Conservation (phyloP, 2,329 filamentous ascomycete species). For the Pseudogymnoascus sp. region DNA sequence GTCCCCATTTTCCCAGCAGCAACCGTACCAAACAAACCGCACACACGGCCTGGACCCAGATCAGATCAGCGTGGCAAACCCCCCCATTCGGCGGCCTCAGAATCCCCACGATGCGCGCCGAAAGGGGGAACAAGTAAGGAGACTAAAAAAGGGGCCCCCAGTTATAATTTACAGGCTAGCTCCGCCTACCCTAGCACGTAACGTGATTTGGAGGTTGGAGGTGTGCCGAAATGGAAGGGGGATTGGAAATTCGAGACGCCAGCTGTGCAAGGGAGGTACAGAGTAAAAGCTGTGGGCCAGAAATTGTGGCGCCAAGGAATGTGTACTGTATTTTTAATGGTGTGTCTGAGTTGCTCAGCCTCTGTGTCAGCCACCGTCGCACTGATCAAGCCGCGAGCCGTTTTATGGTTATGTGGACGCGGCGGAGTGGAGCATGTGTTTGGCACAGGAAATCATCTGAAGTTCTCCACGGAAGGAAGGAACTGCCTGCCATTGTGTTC, state of each 20-base stretch:
- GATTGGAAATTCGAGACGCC: neutral
- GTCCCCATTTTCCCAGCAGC: neutral
- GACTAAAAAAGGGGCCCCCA: neutral
- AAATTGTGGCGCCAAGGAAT: neutral
- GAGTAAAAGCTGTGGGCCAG: neutral
- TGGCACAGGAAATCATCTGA: neutral
- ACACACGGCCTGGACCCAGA: neutral
- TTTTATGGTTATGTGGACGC: neutral
- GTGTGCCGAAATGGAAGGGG: neutral
- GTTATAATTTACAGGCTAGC: constrained; percentile 5
- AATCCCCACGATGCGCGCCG: constrained; percentile 1
- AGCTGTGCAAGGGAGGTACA: neutral
- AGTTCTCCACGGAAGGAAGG: neutral
- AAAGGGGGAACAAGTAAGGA: neutral
- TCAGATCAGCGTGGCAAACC: neutral
- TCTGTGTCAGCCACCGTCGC: constrained; percentile 6
- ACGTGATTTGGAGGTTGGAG: neutral
- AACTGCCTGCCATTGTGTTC: neutral
- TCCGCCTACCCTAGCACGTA: neutral
- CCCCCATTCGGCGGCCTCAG: neutral
- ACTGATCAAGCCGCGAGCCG: constrained; percentile 2
- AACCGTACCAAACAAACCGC: neutral
- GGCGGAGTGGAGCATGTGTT: neutral
- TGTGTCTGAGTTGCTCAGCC: neutral
- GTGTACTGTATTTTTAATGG: neutral